These are phyloP conservation scores for Eutrema salsugineum DNA, from an alignment of 441 rosid genomes.

Conservation along the genomic window DNA sequence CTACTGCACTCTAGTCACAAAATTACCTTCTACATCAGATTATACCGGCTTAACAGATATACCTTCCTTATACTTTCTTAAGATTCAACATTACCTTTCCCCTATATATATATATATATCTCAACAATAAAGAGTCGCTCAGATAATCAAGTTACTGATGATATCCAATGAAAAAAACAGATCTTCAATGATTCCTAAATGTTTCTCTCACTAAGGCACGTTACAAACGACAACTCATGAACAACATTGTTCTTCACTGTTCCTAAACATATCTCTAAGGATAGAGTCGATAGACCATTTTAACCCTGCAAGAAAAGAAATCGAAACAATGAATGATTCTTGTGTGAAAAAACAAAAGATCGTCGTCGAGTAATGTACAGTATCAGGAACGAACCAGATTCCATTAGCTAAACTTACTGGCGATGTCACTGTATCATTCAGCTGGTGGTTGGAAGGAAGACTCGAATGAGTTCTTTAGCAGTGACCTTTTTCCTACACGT, in stretches of 20 bases:
- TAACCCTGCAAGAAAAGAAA: slow-evolving; percentile 4
- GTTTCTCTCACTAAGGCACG: slow-evolving; percentile 6
- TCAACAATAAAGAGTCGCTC: not conserved
- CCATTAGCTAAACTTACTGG: slow-evolving; percentile 34
- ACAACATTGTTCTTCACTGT: slow-evolving; percentile 5
- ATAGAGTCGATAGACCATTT: not conserved
- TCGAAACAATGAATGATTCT: not conserved
- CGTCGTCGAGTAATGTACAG: not conserved
- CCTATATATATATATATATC: not conserved
- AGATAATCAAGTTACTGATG: not conserved
- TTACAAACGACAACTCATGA: slow-evolving; percentile 7
- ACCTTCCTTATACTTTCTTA: not conserved
- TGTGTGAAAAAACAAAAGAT: not conserved
- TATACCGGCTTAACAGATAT: no score
- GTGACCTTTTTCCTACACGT: slow-evolving; percentile 75
- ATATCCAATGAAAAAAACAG: not conserved
- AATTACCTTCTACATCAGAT: no score
- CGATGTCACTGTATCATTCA: slow-evolving; percentile 32
- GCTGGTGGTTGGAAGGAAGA: slow-evolving; percentile 79
- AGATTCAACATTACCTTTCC: slow-evolving; percentile 3
- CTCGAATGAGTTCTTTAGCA: slow-evolving; percentile 63
- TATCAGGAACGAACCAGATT: not conserved
- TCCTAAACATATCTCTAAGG: not conserved
- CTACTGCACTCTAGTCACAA: no score
- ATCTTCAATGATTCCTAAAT: not conserved